A percentile compares a stretch with the other conserved stretches of the same genome.
These are phyloP conservation scores for Saturnispora saitoi DNA, from an alignment of 805 yeast species.

Conservation along the genomic window DNA sequence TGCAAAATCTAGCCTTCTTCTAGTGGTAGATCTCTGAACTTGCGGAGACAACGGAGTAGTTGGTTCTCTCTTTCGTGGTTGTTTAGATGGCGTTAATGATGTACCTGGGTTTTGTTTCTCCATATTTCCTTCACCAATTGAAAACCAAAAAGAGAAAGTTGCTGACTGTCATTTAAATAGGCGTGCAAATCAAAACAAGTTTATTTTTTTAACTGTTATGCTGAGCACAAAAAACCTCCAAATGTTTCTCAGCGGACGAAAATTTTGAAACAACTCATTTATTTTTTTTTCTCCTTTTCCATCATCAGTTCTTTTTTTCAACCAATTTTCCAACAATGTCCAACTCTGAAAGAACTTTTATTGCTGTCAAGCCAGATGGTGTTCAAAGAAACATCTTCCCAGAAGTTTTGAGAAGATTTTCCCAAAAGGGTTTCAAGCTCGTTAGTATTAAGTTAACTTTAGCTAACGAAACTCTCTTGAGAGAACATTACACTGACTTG, in stretches of 20 bases:
- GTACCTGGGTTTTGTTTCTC: not conserved
- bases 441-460: slow-evolving; percentile 88
- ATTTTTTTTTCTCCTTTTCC: no score
- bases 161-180: not conserved
- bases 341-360: slow-evolving; percentile 77
- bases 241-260: not conserved
- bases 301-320: not conserved
- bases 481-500: slow-evolving; percentile 93
- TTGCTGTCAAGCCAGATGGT: slow-evolving; percentile 98
- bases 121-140: not conserved
- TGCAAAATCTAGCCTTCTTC: not conserved
- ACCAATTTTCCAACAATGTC: slow-evolving; percentile 35
- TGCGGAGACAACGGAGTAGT: slow-evolving; percentile 3
- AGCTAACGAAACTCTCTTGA: slow-evolving; percentile 81
- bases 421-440: slow-evolving; percentile 94
- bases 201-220: not conserved
- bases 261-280: not conserved
- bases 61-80: not conserved
- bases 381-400: slow-evolving; percentile 97
- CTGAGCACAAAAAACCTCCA: not conserved
- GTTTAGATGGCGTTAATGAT: not conserved
- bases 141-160: not conserved
- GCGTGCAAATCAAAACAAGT: not conserved
- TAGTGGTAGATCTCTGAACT: not conserved
- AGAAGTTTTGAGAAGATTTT: slow-evolving; percentile 86